These are phyloP conservation scores for Trichoderma sp. DNA, from an alignment of 2,329 filamentous ascomycete genomes.

Conservation along the genomic window DNA sequence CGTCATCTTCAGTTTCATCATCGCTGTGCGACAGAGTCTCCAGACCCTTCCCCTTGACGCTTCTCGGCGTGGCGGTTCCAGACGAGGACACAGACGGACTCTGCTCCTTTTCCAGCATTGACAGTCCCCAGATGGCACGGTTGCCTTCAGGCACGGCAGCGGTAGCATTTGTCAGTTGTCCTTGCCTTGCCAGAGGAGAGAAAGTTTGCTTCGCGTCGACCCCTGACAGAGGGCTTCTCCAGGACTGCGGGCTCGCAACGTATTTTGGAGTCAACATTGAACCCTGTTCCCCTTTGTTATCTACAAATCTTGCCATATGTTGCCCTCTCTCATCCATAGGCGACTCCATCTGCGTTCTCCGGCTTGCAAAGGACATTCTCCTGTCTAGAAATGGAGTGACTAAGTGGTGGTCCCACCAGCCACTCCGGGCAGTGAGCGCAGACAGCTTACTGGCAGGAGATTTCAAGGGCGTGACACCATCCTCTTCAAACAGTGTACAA, in stretches of 20 bases:
- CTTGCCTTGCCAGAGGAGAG: neutral
- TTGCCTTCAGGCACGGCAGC: neutral
- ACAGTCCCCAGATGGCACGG: conserved; percentile 1
- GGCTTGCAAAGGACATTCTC: conserved; percentile 42
- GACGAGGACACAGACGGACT: neutral
- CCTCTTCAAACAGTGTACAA: conserved; percentile 69
- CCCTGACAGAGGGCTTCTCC: neutral
- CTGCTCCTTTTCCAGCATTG: conserved; percentile 2
- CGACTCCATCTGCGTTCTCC: conserved; percentile 33
- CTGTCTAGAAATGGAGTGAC: conserved; percentile 63
- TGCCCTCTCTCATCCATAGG: conserved; percentile 25
- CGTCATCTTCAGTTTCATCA: neutral
- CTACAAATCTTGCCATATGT: neutral
- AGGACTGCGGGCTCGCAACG: conserved; percentile 19
- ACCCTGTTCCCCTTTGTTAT: neutral
- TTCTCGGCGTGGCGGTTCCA: neutral
- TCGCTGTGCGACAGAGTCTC: neutral
- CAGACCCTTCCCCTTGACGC: neutral
- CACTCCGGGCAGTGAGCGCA: conserved; percentile 42
- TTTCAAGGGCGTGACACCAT: conserved; percentile 46
- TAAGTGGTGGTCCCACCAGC: conserved; percentile 77
- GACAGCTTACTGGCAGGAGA: conserved; percentile 38
- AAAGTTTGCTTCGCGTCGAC: neutral
- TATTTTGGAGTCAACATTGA: neutral
- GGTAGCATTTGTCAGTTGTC: neutral